Percentiles rank a stretch among this genome's conserved stretches.
Evolutionary conservation across 192 early-diverging fungal genomes (phyloP).

Genomic region (Coemansia sp.): DNA sequence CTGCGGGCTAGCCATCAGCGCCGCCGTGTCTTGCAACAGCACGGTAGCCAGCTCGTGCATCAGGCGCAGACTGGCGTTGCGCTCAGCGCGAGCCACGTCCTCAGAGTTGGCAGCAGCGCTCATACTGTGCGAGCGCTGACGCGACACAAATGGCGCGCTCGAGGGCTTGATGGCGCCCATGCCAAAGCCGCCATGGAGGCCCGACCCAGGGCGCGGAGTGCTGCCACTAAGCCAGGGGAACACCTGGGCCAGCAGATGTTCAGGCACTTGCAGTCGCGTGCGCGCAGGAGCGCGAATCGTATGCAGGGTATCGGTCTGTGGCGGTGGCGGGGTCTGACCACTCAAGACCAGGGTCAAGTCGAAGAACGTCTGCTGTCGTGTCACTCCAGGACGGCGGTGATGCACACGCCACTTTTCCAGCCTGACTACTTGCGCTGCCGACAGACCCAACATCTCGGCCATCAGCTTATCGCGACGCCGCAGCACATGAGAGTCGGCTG

Average conservation of each 20-base stretch:
- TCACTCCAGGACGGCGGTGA: slow-evolving; percentile 53
- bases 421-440: slow-evolving; percentile 53
- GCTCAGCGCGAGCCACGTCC: slow-evolving; percentile 54
- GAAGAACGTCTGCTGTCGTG: slow-evolving; percentile 57
- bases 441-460: slow-evolving; percentile 53
- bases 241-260: slow-evolving; percentile 52
- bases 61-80: slow-evolving; percentile 46
- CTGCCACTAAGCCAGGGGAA: slow-evolving; percentile 47
- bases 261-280: slow-evolving; percentile 55
- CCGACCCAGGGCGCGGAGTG: slow-evolving; percentile 5
- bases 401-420: slow-evolving; percentile 58
- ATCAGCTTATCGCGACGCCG: slow-evolving; percentile 52
- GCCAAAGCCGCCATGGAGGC: neutral
- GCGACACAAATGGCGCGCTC: slow-evolving; percentile 27
- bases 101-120: slow-evolving; percentile 45
- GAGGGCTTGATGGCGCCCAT: slow-evolving; percentile 1
- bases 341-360: slow-evolving; percentile 53
- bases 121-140: slow-evolving; percentile 57
- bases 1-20: slow-evolving; percentile 49
- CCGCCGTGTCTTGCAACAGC: slow-evolving; percentile 52
- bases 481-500: slow-evolving; percentile 46
- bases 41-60: slow-evolving; percentile 58
- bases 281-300: slow-evolving; percentile 47
- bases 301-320: slow-evolving; percentile 30
- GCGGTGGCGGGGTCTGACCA: slow-evolving; percentile 52